Evolutionary conservation across 1,284 basidiomycete species (phyloP), one percentile per base, ranked within the genome.

Genomic region (Moniliophthora roreri): DNA sequence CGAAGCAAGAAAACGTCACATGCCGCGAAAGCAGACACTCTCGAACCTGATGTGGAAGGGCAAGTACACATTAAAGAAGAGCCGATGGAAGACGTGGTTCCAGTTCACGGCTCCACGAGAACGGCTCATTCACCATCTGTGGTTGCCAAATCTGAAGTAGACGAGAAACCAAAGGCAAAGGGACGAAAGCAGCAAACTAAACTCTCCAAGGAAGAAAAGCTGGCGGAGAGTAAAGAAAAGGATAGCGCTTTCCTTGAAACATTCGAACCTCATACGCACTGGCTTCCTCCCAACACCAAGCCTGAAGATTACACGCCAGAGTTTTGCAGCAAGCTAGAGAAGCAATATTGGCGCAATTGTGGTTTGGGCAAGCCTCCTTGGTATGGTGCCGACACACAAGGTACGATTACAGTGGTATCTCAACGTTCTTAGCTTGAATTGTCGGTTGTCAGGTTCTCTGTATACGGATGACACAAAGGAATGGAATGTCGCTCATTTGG

Each of bases 311-410:
- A 93, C 61, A 93, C 90, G 0, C 78, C 82, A 2, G 91, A 93
- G 56, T 90, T 91, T 51, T 98, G 95, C 68, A 81, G 84, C 56
- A 86, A 89, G 57, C 81, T 99, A 24, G 96, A 98, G 71, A 79
- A 92, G 44, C 82, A 90, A 56, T 98, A 89, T 69, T 99, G 97
- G 96, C 81, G 94, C 53, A 91, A 90, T 59, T 87, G 91, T 68
- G 89, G 91, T 11, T 73, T 97, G 20, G 93, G 93, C 7, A 91
- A 88, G 61, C 80, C 94, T 16, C 82, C 95, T 50, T 89, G 95
- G 95, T 99, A 99, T 69, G 96, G 96, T 32, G 96, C 97, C 4
- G 96, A 99, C 70, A 89, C 93, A 58, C 83, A 89, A 76, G 93
- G 91, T 87, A 28, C 39, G 76, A 51, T 54, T 26, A 46, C 9